Evolutionary conservation across 176 grass and related monocot genomes (phyloP), one percentile per base, ranked within the genome.

Genomic region (Aegilops bicornis): DNA sequence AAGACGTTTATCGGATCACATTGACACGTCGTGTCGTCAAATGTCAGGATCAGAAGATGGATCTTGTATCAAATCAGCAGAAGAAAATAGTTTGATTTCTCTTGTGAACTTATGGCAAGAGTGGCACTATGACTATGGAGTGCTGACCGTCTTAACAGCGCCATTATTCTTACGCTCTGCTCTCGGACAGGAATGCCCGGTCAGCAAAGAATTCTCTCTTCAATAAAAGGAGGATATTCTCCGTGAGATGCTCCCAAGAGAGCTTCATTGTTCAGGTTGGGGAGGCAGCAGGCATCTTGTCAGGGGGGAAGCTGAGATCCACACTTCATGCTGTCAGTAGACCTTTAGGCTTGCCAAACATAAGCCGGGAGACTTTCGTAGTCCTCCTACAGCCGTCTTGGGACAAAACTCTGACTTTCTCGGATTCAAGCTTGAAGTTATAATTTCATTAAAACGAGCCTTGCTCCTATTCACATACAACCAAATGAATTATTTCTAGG

Each of bases 51-150:
- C 54, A 73, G 61, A 5, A 37, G 24, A 75, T 13, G 10, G 42
- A 7, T 79, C 73, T 0, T 48, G 39, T 54, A 37, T 70, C 10
- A 39, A 4, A 47, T 13, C 23, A 39, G 19, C 3, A 27, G 27
- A 65, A 77, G 40, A 90, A 60, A 90, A 67, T 2, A 3, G 10
- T 52, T 14, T 0, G 6, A 35, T 81, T 68, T 78, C 83, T 83
- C 69, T 88, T 25, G 80, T 33, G 0, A 83, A 92, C 86, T 83
- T 98, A 54, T 98, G 96, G 96, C 96, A 98, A 78, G 93, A 98
- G 54, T 98, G 96, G 96, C 96, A 98, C 79, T 94, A 92, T 14
- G 96, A 98, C 42, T 98, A 94, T 77, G 96, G 96, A n/a, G 86
- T 91, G 61, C 85, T 98, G 32, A 95, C 93, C 1, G 70, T 98